phyloP scores from a whole-genome alignment of 768 basidiomycete species.

The Wakefieldia striispora region DNA sequence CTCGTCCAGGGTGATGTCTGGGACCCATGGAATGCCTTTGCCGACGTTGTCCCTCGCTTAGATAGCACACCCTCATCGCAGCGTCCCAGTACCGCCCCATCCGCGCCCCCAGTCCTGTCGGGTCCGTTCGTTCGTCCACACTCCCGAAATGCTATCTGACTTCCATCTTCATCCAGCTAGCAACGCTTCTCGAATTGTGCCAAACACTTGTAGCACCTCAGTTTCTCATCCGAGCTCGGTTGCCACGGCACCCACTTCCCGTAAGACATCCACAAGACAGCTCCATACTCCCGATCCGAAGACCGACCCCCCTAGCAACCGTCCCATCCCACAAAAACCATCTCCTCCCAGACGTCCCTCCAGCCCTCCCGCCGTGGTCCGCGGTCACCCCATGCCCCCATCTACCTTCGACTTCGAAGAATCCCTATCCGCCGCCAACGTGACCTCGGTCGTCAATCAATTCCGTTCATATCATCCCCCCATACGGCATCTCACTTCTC shows the following conservation, averaged over 20 bases:
- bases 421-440: constrained; percentile 28
- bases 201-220: background rate
- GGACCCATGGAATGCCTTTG: constrained; percentile 24
- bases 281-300: no score
- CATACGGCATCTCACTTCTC: constrained; percentile 21
- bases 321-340: background rate
- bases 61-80: no score
- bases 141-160: constrained; percentile 5
- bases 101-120: background rate
- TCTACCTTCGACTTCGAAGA: constrained; percentile 29
- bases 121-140: constrained; percentile 16
- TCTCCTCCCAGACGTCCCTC: background rate
- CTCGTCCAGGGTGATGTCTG: constrained; percentile 9
- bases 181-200: constrained; percentile 3
- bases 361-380: constrained; percentile 21
- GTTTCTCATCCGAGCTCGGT: constrained; percentile 10
- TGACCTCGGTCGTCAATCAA: constrained; percentile 33
- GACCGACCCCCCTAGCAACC: constrained; percentile 17
- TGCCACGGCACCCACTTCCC: constrained; percentile 16
- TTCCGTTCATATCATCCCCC: constrained; percentile 29
- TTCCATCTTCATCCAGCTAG: constrained; percentile 2
- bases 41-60: no score
- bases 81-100: no score
- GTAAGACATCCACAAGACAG: constrained; percentile 1
- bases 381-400: constrained; percentile 14